Base-by-base conservation (phyloP, 495 filamentous ascomycete genomes). In the Paragyromitra xinjiangensis region DNA sequence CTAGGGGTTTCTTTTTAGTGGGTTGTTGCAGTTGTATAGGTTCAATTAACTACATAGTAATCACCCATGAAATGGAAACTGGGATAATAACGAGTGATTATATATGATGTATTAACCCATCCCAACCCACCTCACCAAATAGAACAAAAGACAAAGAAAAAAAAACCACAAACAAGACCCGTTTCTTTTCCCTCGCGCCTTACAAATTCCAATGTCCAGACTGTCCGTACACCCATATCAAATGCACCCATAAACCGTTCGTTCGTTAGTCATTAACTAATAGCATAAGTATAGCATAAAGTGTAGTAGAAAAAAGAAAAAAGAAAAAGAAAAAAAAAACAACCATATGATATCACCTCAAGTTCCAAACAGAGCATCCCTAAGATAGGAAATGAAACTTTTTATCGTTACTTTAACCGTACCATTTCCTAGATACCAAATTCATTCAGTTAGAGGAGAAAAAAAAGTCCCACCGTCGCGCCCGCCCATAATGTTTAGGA, bases 401-500 rank as follows among this genome's bases (percentile, higher is more conserved):
- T 75, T 75, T 70, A 70, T 71, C 59, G 58, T 62, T 59, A 44
- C 61, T 62, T 48, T 59, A 61, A 45, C 50, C 22, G 39, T 51
- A 53, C 66, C 56, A 69, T 56, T 63, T 62, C 58, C 12, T 64
- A 76, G 67, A 72, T 72, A 72, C 68, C 73, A 72, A 77, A 77
- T 66, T 66, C 55, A 59, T 55, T 73, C 50, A 40, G 61, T 19
- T 19, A 75, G 26, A 42, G 37, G 64, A 40, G 19, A 59, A 37
- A 45, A 58, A 48, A 66, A 53, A 66, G 66, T 39, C 68, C 51
- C 50, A 19, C 71, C 64, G 29, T 66, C 74, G 58, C 74, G 59
- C 69, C 74, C 62, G 14, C 29, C 53, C 40, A 42, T 77, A 56
- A 71, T 70, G 53, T 62, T 62, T 63, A 58, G 59, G 66, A 51